Evolutionary conservation across 2,329 filamentous ascomycete species (phyloP).

Genomic region (Achaetomium macrosporum): DNA sequence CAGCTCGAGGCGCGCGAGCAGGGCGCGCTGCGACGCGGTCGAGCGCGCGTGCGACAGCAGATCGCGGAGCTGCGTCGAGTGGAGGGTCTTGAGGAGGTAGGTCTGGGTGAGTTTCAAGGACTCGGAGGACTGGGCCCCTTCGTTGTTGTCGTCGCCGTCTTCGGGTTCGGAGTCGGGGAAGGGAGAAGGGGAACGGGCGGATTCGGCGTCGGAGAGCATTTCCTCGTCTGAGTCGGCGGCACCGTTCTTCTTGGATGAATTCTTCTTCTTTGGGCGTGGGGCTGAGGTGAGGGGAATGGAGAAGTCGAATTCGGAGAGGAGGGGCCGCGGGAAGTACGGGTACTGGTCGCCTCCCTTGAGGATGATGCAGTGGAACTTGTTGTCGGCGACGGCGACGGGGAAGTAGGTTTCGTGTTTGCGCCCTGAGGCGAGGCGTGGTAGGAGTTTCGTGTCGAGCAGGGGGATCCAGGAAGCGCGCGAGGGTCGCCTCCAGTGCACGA

Average conservation of each 20-base stretch:
- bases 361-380: conserved; percentile 97
- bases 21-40: conserved; percentile 57
- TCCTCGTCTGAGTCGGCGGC: conserved; percentile 26
- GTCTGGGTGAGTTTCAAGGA: conserved; percentile 67
- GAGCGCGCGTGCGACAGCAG: conserved; percentile 62
- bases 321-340: conserved; percentile 83
- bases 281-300: conserved; percentile 67
- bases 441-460: conserved; percentile 78
- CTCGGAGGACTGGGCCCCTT: conserved; percentile 38
- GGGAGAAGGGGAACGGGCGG: too few relatives aligned
- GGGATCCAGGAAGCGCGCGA: conserved; percentile 89
- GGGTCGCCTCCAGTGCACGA: conserved; percentile 83
- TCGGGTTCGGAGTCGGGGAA: conserved; percentile 28
- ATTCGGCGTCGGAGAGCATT: conserved; percentile 22
- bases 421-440: conserved; percentile 76
- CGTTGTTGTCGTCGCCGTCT: conserved; percentile 32
- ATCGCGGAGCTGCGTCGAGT: conserved; percentile 70
- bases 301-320: conserved; percentile 92
- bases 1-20: conserved; percentile 66
- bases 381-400: conserved; percentile 85
- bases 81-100: conserved; percentile 68
- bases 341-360: conserved; percentile 92
- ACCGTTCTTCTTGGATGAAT: conserved; percentile 28
- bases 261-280: conserved; percentile 31
- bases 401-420: conserved; percentile 89